Evolutionary conservation across 164 flowering plant species (phyloP).

Genomic region (Stephania japonica): DNA sequence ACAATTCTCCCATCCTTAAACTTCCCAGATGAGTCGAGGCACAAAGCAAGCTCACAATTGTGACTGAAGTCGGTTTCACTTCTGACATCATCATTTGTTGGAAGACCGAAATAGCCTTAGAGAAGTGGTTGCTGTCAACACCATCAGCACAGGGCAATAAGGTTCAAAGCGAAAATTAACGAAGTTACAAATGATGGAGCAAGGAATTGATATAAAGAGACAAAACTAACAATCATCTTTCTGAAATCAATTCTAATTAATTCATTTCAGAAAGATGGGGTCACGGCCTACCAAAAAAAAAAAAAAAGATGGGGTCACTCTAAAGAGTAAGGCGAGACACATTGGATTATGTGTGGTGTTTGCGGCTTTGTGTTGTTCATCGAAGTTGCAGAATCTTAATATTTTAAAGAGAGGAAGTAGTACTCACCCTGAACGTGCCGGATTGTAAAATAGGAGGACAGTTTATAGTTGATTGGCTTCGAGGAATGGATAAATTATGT

Average conservation of each 20-base stretch:
- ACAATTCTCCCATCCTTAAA: conserved; percentile 29
- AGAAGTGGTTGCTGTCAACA: conserved; percentile 25
- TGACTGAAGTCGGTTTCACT: conserved; percentile 42
- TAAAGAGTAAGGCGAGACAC: too few relatives aligned
- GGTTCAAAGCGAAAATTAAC: neutral
- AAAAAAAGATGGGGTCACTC: neutral
- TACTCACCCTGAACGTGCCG: too few relatives aligned
- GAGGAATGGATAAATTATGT: too few relatives aligned
- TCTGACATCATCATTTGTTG: conserved; percentile 31
- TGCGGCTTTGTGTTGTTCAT: too few relatives aligned
- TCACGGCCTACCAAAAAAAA: too few relatives aligned
- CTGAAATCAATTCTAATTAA: too few relatives aligned
- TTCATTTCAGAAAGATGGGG: too few relatives aligned
- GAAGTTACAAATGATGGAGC: neutral
- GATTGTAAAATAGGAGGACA: too few relatives aligned
- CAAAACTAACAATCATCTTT: neutral
- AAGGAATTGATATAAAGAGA: neutral
- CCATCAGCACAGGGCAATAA: neutral
- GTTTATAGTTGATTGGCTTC: too few relatives aligned
- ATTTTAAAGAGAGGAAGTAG: too few relatives aligned
- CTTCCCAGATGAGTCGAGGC: conserved; percentile 39
- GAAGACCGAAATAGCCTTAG: conserved; percentile 35
- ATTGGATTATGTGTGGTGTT: too few relatives aligned
- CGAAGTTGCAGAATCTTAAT: too few relatives aligned
- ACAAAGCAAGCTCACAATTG: conserved; percentile 48